Evolutionary conservation across 2,329 filamentous ascomycete genomes (phyloP).

Genomic region (Ceratocystis albifundus): DNA sequence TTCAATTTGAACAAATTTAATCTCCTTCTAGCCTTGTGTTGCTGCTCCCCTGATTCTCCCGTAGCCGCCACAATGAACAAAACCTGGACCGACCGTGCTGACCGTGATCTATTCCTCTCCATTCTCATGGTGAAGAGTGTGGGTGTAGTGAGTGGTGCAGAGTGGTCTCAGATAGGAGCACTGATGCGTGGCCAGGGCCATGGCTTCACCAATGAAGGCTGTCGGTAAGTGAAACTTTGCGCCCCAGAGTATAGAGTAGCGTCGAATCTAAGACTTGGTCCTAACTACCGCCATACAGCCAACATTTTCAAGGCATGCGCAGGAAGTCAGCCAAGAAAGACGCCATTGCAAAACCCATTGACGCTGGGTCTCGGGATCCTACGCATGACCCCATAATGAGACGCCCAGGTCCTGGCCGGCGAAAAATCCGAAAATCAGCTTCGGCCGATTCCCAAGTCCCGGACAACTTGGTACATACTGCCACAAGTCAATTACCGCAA

Average conservation of each 20-base stretch:
- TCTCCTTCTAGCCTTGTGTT: neutral
- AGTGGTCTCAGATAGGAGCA: constrained; percentile 52
- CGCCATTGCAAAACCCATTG: constrained; percentile 16
- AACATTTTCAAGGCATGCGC: constrained; percentile 50
- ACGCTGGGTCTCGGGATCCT: constrained; percentile 33
- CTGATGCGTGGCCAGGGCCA: constrained; percentile 49
- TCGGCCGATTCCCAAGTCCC: constrained; percentile 22
- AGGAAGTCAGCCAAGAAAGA: constrained; percentile 40
- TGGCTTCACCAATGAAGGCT: constrained; percentile 53
- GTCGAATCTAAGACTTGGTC: neutral
- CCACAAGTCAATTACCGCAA: neutral
- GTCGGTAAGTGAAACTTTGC: constrained; percentile 40
- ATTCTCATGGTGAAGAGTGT: constrained; percentile 53
- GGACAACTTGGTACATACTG: constrained; percentile 13
- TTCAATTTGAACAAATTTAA: neutral
- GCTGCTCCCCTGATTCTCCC: neutral
- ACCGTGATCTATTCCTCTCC: constrained; percentile 53
- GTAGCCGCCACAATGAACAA: constrained; percentile 35
- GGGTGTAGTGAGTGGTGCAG: constrained; percentile 48
- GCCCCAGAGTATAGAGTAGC: no score
- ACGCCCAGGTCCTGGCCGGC: constrained; percentile 46
- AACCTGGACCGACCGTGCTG: constrained; percentile 50
- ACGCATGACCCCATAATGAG: constrained; percentile 48
- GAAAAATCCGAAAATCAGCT: constrained; percentile 41
- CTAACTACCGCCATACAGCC: constrained; percentile 32